Base-by-base conservation (phyloP, 495 filamentous ascomycete species). In the Aspergillus kassunensis region DNA sequence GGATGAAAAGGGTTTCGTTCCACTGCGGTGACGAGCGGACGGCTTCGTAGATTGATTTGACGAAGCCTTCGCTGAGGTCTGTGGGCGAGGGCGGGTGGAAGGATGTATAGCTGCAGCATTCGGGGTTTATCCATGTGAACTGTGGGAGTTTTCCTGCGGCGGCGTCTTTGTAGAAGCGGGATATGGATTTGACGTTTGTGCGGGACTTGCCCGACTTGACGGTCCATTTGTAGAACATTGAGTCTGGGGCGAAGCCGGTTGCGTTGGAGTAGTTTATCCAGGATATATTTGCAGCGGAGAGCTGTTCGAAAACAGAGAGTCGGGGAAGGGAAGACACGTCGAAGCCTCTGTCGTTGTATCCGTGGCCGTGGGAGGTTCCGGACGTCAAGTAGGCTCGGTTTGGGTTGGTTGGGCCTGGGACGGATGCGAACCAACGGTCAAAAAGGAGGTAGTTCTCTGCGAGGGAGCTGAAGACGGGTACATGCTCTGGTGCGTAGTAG, bases 71-170 rank as follows among this genome's bases (percentile, higher is more conserved):
- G 40, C 76, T 75, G 51, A 72, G 66, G 25, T 70, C 71, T 44
- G 75, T 72, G 4, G 71, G 73, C 5, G 68, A 71, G 1, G 70
- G 65, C 0, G 75, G 77, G 59, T 79, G 76, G 63, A 77, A 72
- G 24, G 74, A 77, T 48, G 66, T 74, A 45, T 72, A 75, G 12
- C 56, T 57, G 63, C 77, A 79, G 65, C 76, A 80, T 31, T 74
- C 72, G 2, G 77, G 76, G 58, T 80, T 79, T 60, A 80, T 71
- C 65, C 70, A 80, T 21, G 67, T 73, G 47, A 80, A 72, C 20
- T 65, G 58, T 1, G 75, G 73, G 1, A 80, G 64, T 0, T 59
- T 67, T 13, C 77, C 69, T 9, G 62, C 55, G n/a, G 56, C 21
- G 19, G 68, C 68, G 50, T 77, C 74, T 4, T 51, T 55, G 45